These are phyloP conservation scores for Tricholomella constricta DNA, from an alignment of 768 basidiomycete species.

Conservation along the genomic window DNA sequence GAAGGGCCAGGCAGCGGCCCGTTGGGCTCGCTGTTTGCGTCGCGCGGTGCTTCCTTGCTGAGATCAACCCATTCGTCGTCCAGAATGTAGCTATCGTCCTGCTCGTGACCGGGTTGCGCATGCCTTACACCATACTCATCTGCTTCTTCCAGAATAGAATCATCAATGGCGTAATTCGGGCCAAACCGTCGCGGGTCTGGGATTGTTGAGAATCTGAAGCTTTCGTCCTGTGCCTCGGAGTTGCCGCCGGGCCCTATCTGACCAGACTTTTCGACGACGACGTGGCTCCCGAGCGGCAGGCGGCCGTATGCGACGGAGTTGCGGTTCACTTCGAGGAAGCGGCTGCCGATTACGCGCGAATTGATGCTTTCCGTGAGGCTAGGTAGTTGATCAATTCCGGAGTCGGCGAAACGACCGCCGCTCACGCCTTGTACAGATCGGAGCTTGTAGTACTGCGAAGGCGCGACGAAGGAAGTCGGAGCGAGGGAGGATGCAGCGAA, in stretches of 20 bases:
- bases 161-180: slow-evolving; percentile 48
- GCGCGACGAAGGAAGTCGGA: slow-evolving; percentile 78
- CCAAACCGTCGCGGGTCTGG: slow-evolving; percentile 58
- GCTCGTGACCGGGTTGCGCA: slow-evolving; percentile 21
- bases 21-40: slow-evolving; percentile 39
- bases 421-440: slow-evolving; percentile 60
- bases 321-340: slow-evolving; percentile 72
- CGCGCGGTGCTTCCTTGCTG: slow-evolving; percentile 43
- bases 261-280: slow-evolving; percentile 54
- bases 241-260: slow-evolving; percentile 42
- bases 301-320: slow-evolving; percentile 58
- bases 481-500: slow-evolving; percentile 68
- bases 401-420: slow-evolving; percentile 57
- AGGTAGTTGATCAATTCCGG: slow-evolving; percentile 39
- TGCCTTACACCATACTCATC: slow-evolving; percentile 38
- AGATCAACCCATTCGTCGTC: slow-evolving; percentile 66
- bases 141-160: slow-evolving; percentile 33
- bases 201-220: slow-evolving; percentile 40
- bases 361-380: slow-evolving; percentile 61
- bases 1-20: slow-evolving; percentile 40
- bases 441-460: slow-evolving; percentile 79
- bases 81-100: slow-evolving; percentile 24
- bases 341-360: slow-evolving; percentile 64
- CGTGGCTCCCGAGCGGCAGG: slow-evolving; percentile 61
- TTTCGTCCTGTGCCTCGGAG: slow-evolving; percentile 24